phyloP scores from a whole-genome alignment of 495 filamentous ascomycete species.

The Penicillium chermesinum region DNA sequence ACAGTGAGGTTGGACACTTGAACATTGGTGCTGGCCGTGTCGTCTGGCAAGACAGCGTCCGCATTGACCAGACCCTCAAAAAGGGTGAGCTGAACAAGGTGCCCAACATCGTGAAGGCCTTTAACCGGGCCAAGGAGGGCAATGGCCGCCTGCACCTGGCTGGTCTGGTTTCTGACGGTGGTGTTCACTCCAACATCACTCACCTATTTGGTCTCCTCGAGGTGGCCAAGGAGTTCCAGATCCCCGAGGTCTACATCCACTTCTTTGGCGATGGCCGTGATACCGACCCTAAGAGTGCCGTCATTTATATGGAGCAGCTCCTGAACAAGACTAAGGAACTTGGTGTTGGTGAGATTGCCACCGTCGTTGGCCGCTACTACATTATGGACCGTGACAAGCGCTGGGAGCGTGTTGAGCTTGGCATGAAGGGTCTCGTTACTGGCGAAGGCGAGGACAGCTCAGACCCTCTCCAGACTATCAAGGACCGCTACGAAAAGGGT shows the following conservation, averaged over 20 bases:
- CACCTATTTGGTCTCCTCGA: conserved; percentile 83
- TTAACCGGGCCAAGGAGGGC: conserved; percentile 76
- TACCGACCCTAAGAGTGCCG: conserved; percentile 89
- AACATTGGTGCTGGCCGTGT: conserved; percentile 98
- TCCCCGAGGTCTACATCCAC: conserved; percentile 93
- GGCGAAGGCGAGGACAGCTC: conserved; percentile 82
- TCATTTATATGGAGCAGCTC: conserved; percentile 79
- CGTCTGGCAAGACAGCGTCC: conserved; percentile 98
- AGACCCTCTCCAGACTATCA: conserved; percentile 81
- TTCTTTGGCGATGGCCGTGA: conserved; percentile 98
- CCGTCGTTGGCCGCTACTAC: conserved; percentile 92
- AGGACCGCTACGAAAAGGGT: conserved; percentile 76
- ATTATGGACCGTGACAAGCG: conserved; percentile 99
- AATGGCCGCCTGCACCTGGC: conserved; percentile 90
- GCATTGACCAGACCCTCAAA: conserved; percentile 94
- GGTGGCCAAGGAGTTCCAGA: conserved; percentile 79
- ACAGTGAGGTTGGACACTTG: conserved; percentile 95
- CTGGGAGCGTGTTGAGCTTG: conserved; percentile 91
- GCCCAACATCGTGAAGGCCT: conserved; percentile 68
- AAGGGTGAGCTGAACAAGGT: conserved; percentile 75
- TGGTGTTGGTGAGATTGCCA: conserved; percentile 82
- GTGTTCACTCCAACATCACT: conserved; percentile 92
- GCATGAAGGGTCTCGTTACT: conserved; percentile 74
- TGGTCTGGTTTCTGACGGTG: conserved; percentile 88
- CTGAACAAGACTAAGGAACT: conserved; percentile 74